phyloP scores from a whole-genome alignment of 2,329 filamentous ascomycete genomes.

The Fonsecaea nubica region DNA sequence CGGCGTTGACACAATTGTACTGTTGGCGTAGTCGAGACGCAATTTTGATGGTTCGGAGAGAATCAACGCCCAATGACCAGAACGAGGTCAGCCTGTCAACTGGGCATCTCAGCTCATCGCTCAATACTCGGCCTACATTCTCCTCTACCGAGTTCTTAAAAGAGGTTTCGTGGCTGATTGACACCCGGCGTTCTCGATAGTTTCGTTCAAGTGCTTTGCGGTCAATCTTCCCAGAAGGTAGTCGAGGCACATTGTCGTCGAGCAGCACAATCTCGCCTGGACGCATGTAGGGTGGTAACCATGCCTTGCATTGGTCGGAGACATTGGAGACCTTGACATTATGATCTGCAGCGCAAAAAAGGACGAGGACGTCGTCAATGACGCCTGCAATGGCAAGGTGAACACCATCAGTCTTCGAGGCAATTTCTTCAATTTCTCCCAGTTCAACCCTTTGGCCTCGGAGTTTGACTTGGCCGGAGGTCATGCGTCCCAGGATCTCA shows the following conservation, averaged over 20 bases:
- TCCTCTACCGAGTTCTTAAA: conserved; percentile 35
- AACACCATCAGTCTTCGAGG: conserved; percentile 66
- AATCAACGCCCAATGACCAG: conserved; percentile 68
- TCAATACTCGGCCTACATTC: conserved; percentile 52
- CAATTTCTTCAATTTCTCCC: conserved; percentile 76
- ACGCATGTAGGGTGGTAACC: conserved; percentile 85
- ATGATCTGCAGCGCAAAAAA: conserved; percentile 70
- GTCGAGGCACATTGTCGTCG: conserved; percentile 69
- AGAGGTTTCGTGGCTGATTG: not conserved
- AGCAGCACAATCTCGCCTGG: conserved; percentile 72
- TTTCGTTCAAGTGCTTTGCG: conserved; percentile 64
- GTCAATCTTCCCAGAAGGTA: conserved; percentile 85
- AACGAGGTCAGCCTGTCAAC: conserved; percentile 54
- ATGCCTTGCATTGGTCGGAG: conserved; percentile 67
- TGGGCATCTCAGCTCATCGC: conserved; percentile 50
- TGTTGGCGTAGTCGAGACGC: conserved; percentile 67
- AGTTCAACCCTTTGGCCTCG: conserved; percentile 83
- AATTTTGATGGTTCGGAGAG: conserved; percentile 66
- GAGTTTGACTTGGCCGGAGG: conserved; percentile 82
- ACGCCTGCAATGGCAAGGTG: conserved; percentile 72
- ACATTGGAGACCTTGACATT: conserved; percentile 55
- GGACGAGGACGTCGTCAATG: conserved; percentile 71
- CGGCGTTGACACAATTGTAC: conserved; percentile 63
- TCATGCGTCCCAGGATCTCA: conserved; percentile 83
- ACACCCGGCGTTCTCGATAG: conserved; percentile 31